These are phyloP conservation scores for Scenedesmus sp. DNA, from an alignment of 163 green algal species.

Conservation along the genomic window DNA sequence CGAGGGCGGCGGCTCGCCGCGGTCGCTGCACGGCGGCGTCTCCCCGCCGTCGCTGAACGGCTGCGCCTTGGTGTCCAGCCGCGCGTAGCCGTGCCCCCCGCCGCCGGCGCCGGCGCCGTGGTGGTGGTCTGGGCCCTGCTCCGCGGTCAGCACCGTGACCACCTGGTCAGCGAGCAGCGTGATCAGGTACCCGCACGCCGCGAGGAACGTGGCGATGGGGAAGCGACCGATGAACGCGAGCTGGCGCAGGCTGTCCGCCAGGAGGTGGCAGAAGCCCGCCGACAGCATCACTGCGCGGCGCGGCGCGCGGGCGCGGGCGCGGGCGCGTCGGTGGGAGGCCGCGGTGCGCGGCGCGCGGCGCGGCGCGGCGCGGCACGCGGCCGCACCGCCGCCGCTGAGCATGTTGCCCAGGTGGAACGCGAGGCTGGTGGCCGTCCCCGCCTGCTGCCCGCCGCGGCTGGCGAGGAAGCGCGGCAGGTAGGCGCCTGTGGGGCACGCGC, in stretches of 20 bases:
- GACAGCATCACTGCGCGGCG: constrained; percentile 82
- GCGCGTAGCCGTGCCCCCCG: neutral
- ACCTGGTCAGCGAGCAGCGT: constrained; percentile 78
- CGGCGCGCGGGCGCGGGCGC: neutral
- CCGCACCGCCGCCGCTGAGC: constrained; percentile 65
- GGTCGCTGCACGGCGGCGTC: neutral
- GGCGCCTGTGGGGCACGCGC: constrained; percentile 51
- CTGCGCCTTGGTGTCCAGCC: neutral
- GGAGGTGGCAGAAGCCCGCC: constrained; percentile 84
- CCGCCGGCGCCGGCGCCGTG: constrained; percentile 6
- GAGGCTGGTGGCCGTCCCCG: constrained; percentile 49
- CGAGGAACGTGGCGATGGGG: constrained; percentile 79
- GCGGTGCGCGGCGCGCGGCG: too few relatives aligned
- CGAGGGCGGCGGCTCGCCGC: neutral
- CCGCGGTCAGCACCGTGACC: constrained; percentile 41
- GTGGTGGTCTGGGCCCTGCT: neutral
- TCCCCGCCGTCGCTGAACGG: neutral
- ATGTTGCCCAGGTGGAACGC: constrained; percentile 71
- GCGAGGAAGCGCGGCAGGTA: constrained; percentile 56
- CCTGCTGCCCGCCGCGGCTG: constrained; percentile 8
- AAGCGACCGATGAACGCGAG: constrained; percentile 69
- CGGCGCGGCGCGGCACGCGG: neutral
- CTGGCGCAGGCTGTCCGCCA: constrained; percentile 70
- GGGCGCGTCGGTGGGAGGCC: too few relatives aligned
- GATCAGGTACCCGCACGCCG: constrained; percentile 75